These are phyloP conservation scores for Trichoderma sp. DNA, from an alignment of 2,329 filamentous ascomycete species.

Conservation along the genomic window DNA sequence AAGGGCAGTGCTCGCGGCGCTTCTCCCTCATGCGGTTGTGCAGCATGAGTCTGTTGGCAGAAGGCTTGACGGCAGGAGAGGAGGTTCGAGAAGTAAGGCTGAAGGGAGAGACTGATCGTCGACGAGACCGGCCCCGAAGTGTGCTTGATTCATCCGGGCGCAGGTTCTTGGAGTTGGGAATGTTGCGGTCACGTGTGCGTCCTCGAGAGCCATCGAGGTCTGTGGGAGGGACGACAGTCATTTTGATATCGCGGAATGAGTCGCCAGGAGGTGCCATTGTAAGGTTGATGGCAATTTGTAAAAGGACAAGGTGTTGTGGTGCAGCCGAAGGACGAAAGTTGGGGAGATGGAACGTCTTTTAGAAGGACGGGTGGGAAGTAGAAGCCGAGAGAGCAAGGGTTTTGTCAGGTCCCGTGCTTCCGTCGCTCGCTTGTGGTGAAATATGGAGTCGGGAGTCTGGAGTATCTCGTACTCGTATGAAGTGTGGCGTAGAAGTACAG, in stretches of 20 bases:
- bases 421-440: constrained; percentile 3
- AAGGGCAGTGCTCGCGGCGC: constrained; percentile 45
- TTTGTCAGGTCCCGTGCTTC: constrained; percentile 3
- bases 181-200: constrained; percentile 41
- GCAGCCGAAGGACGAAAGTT: not conserved
- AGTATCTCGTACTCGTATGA: not conserved
- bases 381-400: constrained; percentile 3
- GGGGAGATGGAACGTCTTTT: constrained; percentile 4
- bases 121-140: constrained; percentile 41
- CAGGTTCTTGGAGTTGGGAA: constrained; percentile 33
- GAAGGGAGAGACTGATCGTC: constrained; percentile 39
- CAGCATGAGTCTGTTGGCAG: constrained; percentile 42
- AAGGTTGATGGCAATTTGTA: not conserved
- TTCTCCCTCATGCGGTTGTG: constrained; percentile 40
- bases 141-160: constrained; percentile 43
- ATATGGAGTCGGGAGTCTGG: not conserved
- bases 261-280: constrained; percentile 19
- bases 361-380: not conserved
- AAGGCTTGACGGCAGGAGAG: constrained; percentile 38
- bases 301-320: not conserved
- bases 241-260: constrained; percentile 26
- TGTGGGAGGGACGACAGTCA: constrained; percentile 23
- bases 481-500: not conserved
- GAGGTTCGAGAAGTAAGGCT: constrained; percentile 33
- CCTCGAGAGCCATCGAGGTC: constrained; percentile 36